Evolutionary conservation across 2,329 filamentous ascomycete species (phyloP).

Genomic region (Pezicula neosporulosa): DNA sequence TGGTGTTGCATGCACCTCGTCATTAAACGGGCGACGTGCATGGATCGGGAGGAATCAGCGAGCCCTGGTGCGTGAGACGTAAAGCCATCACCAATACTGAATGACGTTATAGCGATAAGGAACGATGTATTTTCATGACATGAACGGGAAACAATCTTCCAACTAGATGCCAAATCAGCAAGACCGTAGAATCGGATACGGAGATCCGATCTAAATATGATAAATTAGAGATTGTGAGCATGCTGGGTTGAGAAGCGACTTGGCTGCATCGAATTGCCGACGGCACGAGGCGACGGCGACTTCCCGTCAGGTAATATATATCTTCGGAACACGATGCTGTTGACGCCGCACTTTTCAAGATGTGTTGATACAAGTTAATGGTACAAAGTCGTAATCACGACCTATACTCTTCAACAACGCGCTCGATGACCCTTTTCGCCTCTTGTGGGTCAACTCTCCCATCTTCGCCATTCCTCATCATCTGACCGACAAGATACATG

Average conservation of each 20-base stretch:
- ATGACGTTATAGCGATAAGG: not conserved
- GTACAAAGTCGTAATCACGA: not conserved
- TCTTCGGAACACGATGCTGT: no score
- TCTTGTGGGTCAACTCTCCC: constrained; percentile 59
- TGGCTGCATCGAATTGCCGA: not conserved
- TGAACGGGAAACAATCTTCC: not conserved
- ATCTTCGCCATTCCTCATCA: constrained; percentile 58
- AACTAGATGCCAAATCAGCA: not conserved
- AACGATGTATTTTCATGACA: not conserved
- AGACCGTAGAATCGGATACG: not conserved
- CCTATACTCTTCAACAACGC: constrained; percentile 35
- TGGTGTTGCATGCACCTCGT: no score
- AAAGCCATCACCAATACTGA: not conserved
- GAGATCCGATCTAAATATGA: not conserved
- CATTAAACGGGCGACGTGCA: no score
- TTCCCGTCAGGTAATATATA: no score
- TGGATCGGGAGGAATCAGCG: no score
- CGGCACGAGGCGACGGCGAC: no score
- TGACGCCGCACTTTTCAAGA: no score
- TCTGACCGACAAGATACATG: constrained; percentile 66
- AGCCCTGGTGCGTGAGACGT: no score
- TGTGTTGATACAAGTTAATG: not conserved
- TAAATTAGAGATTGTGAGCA: not conserved
- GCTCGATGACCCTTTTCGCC: constrained; percentile 50
- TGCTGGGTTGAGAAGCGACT: not conserved